A percentile compares a stretch with the other conserved stretches of the same genome.
Evolutionary conservation across 352 stramenopile species (phyloP).

Genomic region (Phytophthora kernoviae): DNA sequence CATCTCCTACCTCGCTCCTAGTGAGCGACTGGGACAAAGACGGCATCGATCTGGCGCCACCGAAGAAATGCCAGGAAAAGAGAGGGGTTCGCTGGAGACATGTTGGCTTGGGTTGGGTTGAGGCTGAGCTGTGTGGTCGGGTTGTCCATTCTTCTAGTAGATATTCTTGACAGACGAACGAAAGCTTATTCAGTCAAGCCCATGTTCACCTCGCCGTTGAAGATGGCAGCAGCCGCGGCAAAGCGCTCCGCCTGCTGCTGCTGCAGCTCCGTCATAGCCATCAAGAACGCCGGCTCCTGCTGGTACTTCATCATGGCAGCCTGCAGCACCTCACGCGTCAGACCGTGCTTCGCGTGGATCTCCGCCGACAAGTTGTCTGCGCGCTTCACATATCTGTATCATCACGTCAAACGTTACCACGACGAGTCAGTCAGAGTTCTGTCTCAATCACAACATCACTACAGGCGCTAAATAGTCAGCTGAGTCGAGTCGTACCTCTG

Average conservation of each 20-base stretch:
- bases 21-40: slow-evolving; percentile 30
- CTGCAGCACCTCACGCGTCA: slow-evolving; percentile 87
- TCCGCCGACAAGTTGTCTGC: slow-evolving; percentile 82
- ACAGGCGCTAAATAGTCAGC: not conserved
- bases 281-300: slow-evolving; percentile 86
- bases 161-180: slow-evolving; percentile 28
- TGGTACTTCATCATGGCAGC: slow-evolving; percentile 93
- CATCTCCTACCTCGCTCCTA: slow-evolving; percentile 33
- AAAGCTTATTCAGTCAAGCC: slow-evolving; percentile 70
- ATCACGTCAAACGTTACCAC: not conserved
- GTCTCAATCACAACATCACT: not conserved
- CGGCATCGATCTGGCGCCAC: slow-evolving; percentile 11
- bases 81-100: slow-evolving; percentile 28
- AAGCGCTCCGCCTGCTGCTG: slow-evolving; percentile 88
- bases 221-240: slow-evolving; percentile 79
- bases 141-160: slow-evolving; percentile 48
- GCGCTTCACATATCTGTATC: slow-evolving; percentile 83
- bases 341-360: slow-evolving; percentile 88
- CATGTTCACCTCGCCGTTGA: slow-evolving; percentile 92
- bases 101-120: slow-evolving; percentile 19
- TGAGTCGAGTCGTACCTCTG: slow-evolving; percentile 51
- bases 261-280: slow-evolving; percentile 88
- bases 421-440: not conserved
- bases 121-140: slow-evolving; percentile 24
- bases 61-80: slow-evolving; percentile 10